Base-by-base conservation (phyloP, 495 filamentous ascomycete genomes). In the Staphylotrichum tortipilum region DNA sequence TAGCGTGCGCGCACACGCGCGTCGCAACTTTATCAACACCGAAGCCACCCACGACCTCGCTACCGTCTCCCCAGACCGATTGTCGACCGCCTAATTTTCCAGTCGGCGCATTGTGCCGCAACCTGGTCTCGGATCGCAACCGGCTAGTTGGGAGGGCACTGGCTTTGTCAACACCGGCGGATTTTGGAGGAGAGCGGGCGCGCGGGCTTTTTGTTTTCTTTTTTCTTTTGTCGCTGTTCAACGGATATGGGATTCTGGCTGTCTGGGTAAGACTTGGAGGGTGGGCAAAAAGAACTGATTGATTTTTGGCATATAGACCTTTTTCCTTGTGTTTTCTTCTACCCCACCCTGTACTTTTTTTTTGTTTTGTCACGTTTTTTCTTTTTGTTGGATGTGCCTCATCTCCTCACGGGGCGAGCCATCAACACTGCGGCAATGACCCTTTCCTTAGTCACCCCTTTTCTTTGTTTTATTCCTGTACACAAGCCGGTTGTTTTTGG, bases 251-350 rank as follows among this genome's bases (percentile, higher is more conserved):
- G 22, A 19, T 49, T 42, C 58, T 52, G 62, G 58, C 53, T 60
- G 54, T 61, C 39, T 44, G 53, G 65, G 58, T 65, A 62, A 64
- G 62, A 50, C 52, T 53, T 50, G 53, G 67, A 40, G 45, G 62
- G 41, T 55, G 56, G 54, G 49, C 42, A 68, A 63, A 63, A 72
- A 71, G 57, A 63, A 60, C 53, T 60, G 58, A 42, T 47, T 57
- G 49, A 48, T 53, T 55, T 47, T 52, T 52, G 28, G 67, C 68
- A 71, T 71, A 69, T 71, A 70, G 67, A 73, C 62, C 58, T 64
- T 60, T 66, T 55, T 51, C 64, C 60, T 64, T 45, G 14, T 35
- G 2, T 45, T 35, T 53, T 68, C 47, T 52, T 58, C 34, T 5
- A 18, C 39, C 23, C 14, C 40, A 45, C 23, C 26, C 26, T 28